Base-by-base conservation (phyloP, 495 filamentous ascomycete species). In the Penicillium samsonianum region DNA sequence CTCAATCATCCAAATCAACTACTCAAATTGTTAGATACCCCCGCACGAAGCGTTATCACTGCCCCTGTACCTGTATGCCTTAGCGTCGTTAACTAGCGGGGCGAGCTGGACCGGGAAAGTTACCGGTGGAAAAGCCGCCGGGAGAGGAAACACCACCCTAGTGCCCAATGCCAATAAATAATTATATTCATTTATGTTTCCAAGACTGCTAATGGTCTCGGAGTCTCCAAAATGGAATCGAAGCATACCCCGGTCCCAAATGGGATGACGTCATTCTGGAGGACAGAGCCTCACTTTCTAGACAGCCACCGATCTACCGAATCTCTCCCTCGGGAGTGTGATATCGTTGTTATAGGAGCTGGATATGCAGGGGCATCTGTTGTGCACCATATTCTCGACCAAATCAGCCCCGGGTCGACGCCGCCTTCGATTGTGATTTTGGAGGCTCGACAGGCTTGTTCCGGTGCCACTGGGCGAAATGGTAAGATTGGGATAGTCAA, bases 391-490 rank as follows among this genome's bases (percentile, higher is more conserved):
- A 74, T 92, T 17, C 62, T 77, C 23, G 68, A 80, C 50, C 73
- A 78, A 59, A 71, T 66, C 42, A 53, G 67, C 56, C 59, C 66
- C 0, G 60, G 77, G 28, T 78, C 70, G 9, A 55, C 48, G n/a
- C 44, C 57, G 0, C 65, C 65, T 17, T 70, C 65, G 0, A 76
- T 92, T 8, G 78, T 91, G 2, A 87, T 94, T 76, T 71, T 96
- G 4, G 91, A 96, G 70, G 90, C 90, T 14, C 78, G 90, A 47
- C 86, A 93, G 76, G 89, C 86, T 16, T 92, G 89, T 67, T 91
- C 82, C 71, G 90, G 91, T 4, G 91, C 90, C 17, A 93, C 91
- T 4, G 90, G 89, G 4, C 73, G 90, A 4, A 77, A 77, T 58
- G 73, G 73, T 71, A 43, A 52, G 65, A 48, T 17, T 9, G 16